Conservation (phyloP, 352 stramenopile genomes). For the Globisporangium parvum region DNA sequence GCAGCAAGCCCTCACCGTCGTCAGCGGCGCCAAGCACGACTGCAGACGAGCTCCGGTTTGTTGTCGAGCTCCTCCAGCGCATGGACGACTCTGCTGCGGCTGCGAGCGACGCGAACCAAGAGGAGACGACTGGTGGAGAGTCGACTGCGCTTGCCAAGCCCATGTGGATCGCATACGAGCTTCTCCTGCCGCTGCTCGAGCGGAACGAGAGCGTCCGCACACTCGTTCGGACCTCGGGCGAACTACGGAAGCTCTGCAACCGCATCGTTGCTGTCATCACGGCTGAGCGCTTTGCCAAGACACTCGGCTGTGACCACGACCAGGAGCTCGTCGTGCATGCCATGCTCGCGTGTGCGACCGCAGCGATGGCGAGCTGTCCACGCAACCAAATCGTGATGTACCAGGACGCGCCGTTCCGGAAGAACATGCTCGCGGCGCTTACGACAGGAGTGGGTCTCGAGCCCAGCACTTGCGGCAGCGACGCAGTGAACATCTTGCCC, state of each 20-base stretch:
- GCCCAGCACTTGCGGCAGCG: neutral
- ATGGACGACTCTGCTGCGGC: slow-evolving; percentile 24
- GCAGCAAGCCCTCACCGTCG: neutral
- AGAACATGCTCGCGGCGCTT: slow-evolving; percentile 15
- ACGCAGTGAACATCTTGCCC: slow-evolving; percentile 1
- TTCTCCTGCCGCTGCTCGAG: slow-evolving; percentile 47
- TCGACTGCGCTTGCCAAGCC: slow-evolving; percentile 3
- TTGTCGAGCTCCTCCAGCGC: slow-evolving; percentile 35
- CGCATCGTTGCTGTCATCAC: slow-evolving; percentile 23
- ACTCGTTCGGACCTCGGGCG: slow-evolving; percentile 50
- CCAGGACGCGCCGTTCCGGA: slow-evolving; percentile 27
- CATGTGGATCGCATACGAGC: slow-evolving; percentile 38
- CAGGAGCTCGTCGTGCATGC: slow-evolving; percentile 20
- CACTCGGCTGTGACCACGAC: neutral
- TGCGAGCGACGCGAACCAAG: slow-evolving; percentile 4
- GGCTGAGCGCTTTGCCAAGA: neutral
- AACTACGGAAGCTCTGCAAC: slow-evolving; percentile 36
- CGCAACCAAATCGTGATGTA: slow-evolving; percentile 63
- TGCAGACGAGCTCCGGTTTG: slow-evolving; percentile 36
- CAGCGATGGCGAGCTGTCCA: slow-evolving; percentile 24
- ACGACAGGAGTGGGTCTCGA: neutral
- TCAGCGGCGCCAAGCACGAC: slow-evolving; percentile 10
- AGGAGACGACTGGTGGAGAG: neutral
- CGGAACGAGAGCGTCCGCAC: slow-evolving; percentile 33
- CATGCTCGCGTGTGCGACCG: slow-evolving; percentile 44